These are phyloP conservation scores for Gossypium schwendimanii DNA, from an alignment of 441 rosid species.

Conservation along the genomic window DNA sequence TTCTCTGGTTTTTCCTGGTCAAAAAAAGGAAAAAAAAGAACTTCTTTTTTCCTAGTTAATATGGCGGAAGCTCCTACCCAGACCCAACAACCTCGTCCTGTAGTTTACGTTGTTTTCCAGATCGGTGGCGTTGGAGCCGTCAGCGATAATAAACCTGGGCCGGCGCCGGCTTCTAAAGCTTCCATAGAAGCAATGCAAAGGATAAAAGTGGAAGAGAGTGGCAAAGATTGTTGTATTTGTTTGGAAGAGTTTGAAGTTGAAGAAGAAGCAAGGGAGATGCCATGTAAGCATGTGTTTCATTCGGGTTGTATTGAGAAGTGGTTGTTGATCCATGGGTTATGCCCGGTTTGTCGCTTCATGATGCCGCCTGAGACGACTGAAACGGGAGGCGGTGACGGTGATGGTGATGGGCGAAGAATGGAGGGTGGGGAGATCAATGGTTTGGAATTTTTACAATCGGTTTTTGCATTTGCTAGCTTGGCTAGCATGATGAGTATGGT, in stretches of 20 bases:
- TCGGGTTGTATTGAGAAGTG: constrained; percentile 25
- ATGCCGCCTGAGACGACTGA: constrained; percentile 13
- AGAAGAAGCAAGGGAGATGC: constrained; percentile 19
- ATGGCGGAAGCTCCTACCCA: background rate
- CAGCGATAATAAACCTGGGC: background rate
- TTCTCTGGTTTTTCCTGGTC: no score
- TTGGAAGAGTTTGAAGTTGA: constrained; percentile 15
- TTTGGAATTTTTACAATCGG: background rate
- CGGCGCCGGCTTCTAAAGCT: constrained; percentile 4
- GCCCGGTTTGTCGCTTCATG: constrained; percentile 14
- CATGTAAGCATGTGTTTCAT: constrained; percentile 28
- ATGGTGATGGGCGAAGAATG: background rate
- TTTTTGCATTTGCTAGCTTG: background rate
- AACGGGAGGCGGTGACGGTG: background rate
- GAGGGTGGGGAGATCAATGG: background rate
- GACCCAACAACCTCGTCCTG: background rate
- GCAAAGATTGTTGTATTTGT: constrained; percentile 14
- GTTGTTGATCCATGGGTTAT: constrained; percentile 21
- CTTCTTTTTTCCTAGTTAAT: no score
- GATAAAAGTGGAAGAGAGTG: constrained; percentile 1
- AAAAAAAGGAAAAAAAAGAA: no score
- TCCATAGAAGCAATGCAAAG: constrained; percentile 20
- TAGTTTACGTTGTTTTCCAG: background rate
- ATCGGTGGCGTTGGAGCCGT: background rate
- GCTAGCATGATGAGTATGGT: background rate